These are phyloP conservation scores for Gastrolobium villosum DNA, from an alignment of 306 rosid species.

Conservation along the genomic window DNA sequence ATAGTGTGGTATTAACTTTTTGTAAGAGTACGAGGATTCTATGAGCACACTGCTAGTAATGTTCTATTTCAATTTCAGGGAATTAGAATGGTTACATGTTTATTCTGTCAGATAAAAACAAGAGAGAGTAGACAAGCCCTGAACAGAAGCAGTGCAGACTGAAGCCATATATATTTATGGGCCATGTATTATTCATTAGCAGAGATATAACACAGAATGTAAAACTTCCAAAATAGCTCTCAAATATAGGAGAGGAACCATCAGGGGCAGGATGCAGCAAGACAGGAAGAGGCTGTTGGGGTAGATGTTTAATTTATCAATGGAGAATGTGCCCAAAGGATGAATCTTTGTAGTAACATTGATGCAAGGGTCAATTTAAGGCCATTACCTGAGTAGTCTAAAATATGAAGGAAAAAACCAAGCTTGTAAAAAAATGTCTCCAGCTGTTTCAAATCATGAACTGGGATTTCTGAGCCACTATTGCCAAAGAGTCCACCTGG, in stretches of 20 bases:
- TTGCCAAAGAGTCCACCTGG: slow-evolving; percentile 99
- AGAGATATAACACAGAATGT: slow-evolving; percentile 24
- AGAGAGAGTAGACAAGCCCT: slow-evolving; percentile 4
- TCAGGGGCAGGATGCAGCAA: neutral
- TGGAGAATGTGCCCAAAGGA: slow-evolving; percentile 33
- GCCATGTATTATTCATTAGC: slow-evolving; percentile 34
- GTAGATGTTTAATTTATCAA: slow-evolving; percentile 40
- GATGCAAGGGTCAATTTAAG: slow-evolving; percentile 42
- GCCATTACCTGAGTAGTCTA: slow-evolving; percentile 87
- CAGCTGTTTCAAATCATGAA: slow-evolving; percentile 88
- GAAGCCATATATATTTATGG: slow-evolving; percentile 31
- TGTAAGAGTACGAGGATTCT: slow-evolving; percentile 30
- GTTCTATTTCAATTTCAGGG: slow-evolving; percentile 39
- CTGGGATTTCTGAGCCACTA: slow-evolving; percentile 94
- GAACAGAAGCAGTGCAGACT: slow-evolving; percentile 22
- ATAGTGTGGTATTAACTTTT: slow-evolving; percentile 28
- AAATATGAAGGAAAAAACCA: slow-evolving; percentile 90
- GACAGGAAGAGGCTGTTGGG: slow-evolving; percentile 36
- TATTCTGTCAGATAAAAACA: slow-evolving; percentile 28
- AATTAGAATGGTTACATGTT: slow-evolving; percentile 12
- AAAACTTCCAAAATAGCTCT: slow-evolving; percentile 44
- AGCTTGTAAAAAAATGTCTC: slow-evolving; percentile 97
- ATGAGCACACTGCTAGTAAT: slow-evolving; percentile 12
- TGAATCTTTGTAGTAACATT: slow-evolving; percentile 32
- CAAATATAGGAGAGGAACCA: slow-evolving; percentile 38